A percentile compares a stretch with the other conserved stretches of the same genome.
These are phyloP conservation scores for Pythium grandisporangium DNA, from an alignment of 352 stramenopile genomes.

Conservation along the genomic window DNA sequence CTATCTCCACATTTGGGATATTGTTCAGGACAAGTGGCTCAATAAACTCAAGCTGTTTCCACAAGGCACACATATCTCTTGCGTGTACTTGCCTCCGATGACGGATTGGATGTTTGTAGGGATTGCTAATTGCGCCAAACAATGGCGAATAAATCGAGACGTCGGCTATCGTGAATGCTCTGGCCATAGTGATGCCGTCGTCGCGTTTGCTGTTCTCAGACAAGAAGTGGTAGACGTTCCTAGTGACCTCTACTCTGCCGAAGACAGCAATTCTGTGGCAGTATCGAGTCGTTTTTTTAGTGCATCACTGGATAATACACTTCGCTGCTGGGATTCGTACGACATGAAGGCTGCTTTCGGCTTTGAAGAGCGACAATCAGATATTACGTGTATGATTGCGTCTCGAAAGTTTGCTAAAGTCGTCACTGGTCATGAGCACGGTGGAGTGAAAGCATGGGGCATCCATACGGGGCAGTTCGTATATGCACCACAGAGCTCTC, in stretches of 20 bases:
- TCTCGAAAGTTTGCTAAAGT: constrained; percentile 43
- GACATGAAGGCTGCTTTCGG: constrained; percentile 48
- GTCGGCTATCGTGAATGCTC: constrained; percentile 44
- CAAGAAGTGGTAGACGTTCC: constrained; percentile 8
- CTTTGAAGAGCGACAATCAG: constrained; percentile 56
- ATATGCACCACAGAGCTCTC: constrained; percentile 11
- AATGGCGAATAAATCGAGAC: constrained; percentile 53
- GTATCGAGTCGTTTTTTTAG: constrained; percentile 42
- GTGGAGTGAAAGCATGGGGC: constrained; percentile 52
- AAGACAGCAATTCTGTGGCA: constrained; percentile 1
- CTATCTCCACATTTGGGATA: constrained; percentile 50
- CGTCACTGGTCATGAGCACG: constrained; percentile 50
- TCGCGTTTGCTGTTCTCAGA: constrained; percentile 28
- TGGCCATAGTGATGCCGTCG: constrained; percentile 39
- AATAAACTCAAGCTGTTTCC: constrained; percentile 22
- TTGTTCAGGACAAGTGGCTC: constrained; percentile 57
- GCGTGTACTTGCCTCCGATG: constrained; percentile 4
- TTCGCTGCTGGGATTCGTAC: constrained; percentile 70
- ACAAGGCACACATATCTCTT: constrained; percentile 8
- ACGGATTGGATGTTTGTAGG: constrained; percentile 39
- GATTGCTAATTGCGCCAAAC: constrained; percentile 30
- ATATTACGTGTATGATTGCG: constrained; percentile 49
- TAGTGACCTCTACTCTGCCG: not conserved
- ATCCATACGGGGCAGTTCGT: constrained; percentile 45
- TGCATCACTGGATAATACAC: constrained; percentile 55